Percentiles rank a stretch among this genome's conserved stretches.
Conservation (phyloP, 805 yeast species). For the Lipomyces sp. region DNA sequence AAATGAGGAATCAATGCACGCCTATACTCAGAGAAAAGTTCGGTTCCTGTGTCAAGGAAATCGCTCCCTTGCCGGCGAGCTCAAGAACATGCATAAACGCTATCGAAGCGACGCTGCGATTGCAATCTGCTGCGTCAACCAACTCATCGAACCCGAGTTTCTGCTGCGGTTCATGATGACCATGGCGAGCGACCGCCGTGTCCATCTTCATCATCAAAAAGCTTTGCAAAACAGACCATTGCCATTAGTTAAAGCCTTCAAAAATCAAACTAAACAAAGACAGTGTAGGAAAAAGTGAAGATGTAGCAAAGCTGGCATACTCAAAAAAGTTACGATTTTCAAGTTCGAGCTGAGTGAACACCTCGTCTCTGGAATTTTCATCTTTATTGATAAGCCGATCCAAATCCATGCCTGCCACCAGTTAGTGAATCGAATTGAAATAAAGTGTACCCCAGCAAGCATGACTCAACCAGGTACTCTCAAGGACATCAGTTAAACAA, state of each 20-base stretch:
- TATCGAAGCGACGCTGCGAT: conserved; percentile 15
- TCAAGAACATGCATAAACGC: conserved; percentile 17
- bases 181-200: not conserved
- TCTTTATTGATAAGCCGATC: not conserved
- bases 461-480: too few species aligned
- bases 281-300: not conserved
- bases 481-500: too few species aligned
- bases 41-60: too few species aligned
- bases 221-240: conserved; percentile 4
- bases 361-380: not conserved
- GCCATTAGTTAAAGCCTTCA: too few species aligned
- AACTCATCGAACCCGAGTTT: conserved; percentile 6
- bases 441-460: too few species aligned
- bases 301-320: not conserved
- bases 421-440: too few species aligned
- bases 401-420: too few species aligned
- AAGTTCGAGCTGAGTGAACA: not conserved
- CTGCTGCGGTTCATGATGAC: not conserved
- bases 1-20: too few species aligned
- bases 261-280: too few species aligned
- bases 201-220: conserved; percentile 14
- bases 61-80: conserved; percentile 13
- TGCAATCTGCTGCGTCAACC: conserved; percentile 5
- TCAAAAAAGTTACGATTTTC: conserved; percentile 26
- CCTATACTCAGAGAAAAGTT: too few species aligned